Base-by-base conservation (phyloP, 2,329 filamentous ascomycete genomes). In the Didymella glomerata region DNA sequence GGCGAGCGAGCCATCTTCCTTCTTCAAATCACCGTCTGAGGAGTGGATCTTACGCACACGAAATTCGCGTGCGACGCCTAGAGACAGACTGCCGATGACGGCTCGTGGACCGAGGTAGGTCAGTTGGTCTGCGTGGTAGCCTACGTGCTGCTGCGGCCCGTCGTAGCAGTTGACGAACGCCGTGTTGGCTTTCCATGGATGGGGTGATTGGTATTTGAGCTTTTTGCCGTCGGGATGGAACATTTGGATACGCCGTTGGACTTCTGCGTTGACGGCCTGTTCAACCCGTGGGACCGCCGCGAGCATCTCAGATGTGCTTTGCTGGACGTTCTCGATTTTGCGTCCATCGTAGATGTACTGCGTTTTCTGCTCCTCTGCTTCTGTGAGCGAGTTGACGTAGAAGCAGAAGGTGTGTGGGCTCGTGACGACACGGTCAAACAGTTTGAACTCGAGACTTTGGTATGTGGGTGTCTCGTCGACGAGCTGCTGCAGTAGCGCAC, bases 121-220 rank as follows among this genome's bases (percentile, higher is more conserved):
- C 16, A 97, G 83, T 68, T 97, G 91, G 73, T 99, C 95, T 34
- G 90, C 88, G 77, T 99, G 95, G 78, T 92, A 98, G 30, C 95
- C 95, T 0, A 98, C 93, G 61, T 84, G 92, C 78, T 98, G 87
- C 11, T 87, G 83, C 0, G 87, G 89, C 0, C 93, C 93, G 68
- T 89, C 83, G 76, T 99, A 99, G 80, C 92, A 96, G 76, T 99
- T 99, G 16, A 96, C 93, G 71, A 97, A 94, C 0, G 93, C 92
- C 0, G 92, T 92, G 72, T 98, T 98, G 10, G 94, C 91, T 9
- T 81, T 81, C 93, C 94, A 98, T 0, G 83, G 78, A 0, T 84
- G 77, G 0, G 91, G 85, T 0, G 89, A 90, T 71, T 97, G 93
- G 67, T 91, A 88, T 66, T 84, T 88, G 27, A 97, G 84, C 75